These are phyloP conservation scores for Ceriops decandra DNA, from an alignment of 345 rosid genomes.

Conservation along the genomic window DNA sequence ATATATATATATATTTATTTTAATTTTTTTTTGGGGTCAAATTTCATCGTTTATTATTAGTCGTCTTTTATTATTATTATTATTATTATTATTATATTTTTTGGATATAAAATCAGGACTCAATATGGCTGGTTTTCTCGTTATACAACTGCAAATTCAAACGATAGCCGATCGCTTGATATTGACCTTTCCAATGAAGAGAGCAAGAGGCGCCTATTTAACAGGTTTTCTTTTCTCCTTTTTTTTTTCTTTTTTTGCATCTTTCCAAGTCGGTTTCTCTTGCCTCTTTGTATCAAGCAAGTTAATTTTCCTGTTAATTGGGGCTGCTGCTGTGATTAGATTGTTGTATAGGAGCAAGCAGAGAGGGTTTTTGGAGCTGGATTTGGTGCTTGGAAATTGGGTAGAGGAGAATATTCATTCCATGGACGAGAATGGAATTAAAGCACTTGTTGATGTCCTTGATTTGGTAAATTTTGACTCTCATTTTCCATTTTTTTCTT, in stretches of 20 bases:
- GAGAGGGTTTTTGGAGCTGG: conserved; percentile 90
- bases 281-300: background rate
- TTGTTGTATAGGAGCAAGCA: conserved; percentile 91
- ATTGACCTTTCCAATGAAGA: conserved; percentile 69
- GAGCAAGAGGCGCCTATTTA: conserved; percentile 62
- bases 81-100: too few species aligned
- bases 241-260: background rate
- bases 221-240: conserved; percentile 42
- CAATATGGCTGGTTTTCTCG: conserved; percentile 37
- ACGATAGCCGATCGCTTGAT: conserved; percentile 24
- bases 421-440: conserved; percentile 67
- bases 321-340: conserved; percentile 24
- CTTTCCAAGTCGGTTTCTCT: background rate
- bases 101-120: background rate
- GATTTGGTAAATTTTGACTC: conserved; percentile 51
- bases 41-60: too few species aligned
- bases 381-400: conserved; percentile 89
- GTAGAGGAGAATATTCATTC: conserved; percentile 70
- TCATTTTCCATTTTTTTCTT: too few species aligned
- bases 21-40: too few species aligned
- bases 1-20: too few species aligned
- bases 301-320: background rate
- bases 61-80: too few species aligned
- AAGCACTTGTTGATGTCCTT: conserved; percentile 73
- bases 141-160: conserved; percentile 34